Conservation (phyloP, 345 rosid genomes). For the Eucalyptus viminalis region DNA sequence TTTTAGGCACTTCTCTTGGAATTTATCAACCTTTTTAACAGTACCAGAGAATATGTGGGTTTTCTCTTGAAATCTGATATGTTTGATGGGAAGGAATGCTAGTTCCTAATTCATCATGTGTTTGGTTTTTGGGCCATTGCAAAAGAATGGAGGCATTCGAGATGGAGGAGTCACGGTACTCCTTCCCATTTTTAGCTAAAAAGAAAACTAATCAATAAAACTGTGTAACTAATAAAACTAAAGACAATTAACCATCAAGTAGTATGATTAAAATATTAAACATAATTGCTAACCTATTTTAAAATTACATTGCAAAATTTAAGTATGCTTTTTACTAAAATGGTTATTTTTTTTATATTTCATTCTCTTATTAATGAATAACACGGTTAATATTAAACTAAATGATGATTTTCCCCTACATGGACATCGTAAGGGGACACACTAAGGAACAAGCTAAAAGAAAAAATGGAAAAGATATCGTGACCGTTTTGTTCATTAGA, state of each 20-base stretch:
- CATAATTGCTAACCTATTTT: neutral
- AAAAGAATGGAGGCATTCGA: neutral
- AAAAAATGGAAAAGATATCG: rapidly evolving
- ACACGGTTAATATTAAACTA: neutral
- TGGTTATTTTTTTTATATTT: neutral
- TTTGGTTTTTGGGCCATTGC: neutral
- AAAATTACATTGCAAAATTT: neutral
- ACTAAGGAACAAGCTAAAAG: neutral
- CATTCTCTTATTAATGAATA: neutral
- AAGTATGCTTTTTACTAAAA: neutral
- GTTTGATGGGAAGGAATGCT: neutral
- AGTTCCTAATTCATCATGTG: neutral
- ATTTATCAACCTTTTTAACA: neutral
- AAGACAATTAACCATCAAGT: neutral
- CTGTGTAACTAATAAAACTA: neutral
- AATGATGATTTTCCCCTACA: neutral
- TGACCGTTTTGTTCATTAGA: rapidly evolving
- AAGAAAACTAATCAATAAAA: neutral
- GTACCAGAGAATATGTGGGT: neutral
- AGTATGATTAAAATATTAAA: neutral
- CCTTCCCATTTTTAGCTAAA: rapidly evolving
- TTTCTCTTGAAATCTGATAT: neutral
- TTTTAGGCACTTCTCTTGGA: neutral
- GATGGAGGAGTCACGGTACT: neutral
- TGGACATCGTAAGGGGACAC: neutral